phyloP scores from a whole-genome alignment of 1,284 basidiomycete genomes.

The Ganoderma sinense region DNA sequence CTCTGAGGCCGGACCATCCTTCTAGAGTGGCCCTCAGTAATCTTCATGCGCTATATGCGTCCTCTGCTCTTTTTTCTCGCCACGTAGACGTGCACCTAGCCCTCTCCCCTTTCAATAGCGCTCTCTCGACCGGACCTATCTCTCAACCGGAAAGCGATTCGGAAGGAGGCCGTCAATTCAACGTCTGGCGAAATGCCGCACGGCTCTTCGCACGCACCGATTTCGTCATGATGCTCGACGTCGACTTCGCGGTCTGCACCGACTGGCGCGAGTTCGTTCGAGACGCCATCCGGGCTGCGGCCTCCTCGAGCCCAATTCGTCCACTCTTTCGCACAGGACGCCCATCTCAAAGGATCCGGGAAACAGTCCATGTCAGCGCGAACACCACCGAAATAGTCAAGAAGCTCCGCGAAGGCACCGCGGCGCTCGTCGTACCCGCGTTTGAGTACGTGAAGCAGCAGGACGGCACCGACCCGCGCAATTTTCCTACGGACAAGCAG shows the following conservation, averaged over 20 bases:
- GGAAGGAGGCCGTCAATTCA: constrained; percentile 74
- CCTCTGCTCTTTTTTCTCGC: constrained; percentile 64
- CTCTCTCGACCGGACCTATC: constrained; percentile 21
- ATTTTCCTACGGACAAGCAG: constrained; percentile 73
- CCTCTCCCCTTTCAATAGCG: constrained; percentile 70
- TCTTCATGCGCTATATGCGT: constrained; percentile 70
- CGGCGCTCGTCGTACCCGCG: constrained; percentile 80
- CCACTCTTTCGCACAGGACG: constrained; percentile 25
- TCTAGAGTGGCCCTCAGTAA: constrained; percentile 55
- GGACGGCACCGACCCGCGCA: constrained; percentile 62
- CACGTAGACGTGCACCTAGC: constrained; percentile 90
- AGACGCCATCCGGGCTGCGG: constrained; percentile 31
- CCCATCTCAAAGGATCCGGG: neutral
- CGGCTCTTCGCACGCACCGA: constrained; percentile 82
- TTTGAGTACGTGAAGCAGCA: constrained; percentile 76
- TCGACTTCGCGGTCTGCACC: constrained; percentile 86
- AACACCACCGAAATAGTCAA: constrained; percentile 42
- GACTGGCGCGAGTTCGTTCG: constrained; percentile 71
- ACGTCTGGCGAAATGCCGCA: constrained; percentile 87
- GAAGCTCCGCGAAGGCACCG: constrained; percentile 54
- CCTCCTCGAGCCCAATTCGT: constrained; percentile 27
- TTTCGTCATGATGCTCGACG: constrained; percentile 88
- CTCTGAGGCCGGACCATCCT: constrained; percentile 35
- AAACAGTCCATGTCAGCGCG: neutral
- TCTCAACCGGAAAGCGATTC: constrained; percentile 27